Evolutionary conservation across 345 rosid genomes (phyloP).

Genomic region (Excoecaria agallocha): DNA sequence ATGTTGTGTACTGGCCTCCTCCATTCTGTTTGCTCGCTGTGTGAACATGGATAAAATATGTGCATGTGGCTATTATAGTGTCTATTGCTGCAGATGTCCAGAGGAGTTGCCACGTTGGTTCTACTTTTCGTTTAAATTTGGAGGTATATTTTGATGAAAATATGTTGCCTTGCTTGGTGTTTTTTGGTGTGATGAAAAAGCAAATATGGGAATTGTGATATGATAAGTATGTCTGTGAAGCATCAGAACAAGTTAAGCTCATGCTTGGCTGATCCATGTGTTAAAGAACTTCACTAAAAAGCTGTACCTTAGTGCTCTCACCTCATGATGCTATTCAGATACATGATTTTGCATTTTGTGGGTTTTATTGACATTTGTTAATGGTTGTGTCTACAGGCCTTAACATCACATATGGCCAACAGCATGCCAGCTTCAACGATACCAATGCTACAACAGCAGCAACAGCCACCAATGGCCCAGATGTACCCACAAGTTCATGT

Average conservation of each 20-base stretch:
- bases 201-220: neutral
- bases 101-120: neutral
- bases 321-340: neutral
- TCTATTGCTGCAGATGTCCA: neutral
- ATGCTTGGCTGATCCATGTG: neutral
- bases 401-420: conserved; percentile 43
- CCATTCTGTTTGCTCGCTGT: neutral
- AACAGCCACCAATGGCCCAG: conserved; percentile 66
- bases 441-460: conserved; percentile 65
- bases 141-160: neutral
- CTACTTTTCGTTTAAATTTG: neutral
- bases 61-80: neutral
- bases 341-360: neutral
- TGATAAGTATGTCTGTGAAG: neutral
- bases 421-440: conserved; percentile 55
- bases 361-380: conserved; percentile 3
- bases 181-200: neutral
- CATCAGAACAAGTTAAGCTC: neutral
- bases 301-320: neutral
- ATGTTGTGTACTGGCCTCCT: neutral
- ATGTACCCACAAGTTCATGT: conserved; percentile 91
- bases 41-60: neutral
- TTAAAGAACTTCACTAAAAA: neutral
- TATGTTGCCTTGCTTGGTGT: neutral
- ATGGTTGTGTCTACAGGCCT: conserved; percentile 36